Conservation (phyloP, 2,329 filamentous ascomycete genomes). For the Scytalidium sp. region DNA sequence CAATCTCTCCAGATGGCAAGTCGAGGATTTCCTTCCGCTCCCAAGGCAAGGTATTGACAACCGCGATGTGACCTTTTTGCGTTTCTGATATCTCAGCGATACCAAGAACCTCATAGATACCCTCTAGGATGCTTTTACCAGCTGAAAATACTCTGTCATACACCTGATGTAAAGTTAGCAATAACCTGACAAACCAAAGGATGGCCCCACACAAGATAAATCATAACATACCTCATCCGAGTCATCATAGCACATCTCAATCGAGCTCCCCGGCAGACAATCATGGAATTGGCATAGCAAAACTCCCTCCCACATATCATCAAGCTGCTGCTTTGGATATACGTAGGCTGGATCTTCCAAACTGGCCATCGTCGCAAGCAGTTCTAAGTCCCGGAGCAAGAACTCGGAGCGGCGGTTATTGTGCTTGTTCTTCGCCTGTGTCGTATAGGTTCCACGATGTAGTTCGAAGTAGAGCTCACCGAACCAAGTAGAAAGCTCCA, state of each 20-base stretch:
- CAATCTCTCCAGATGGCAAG: no score
- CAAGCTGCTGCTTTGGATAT: constrained; percentile 92
- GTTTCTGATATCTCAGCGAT: no score
- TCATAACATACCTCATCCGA: constrained; percentile 69
- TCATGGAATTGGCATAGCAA: constrained; percentile 97
- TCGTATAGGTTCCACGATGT: constrained; percentile 95
- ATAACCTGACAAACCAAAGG: no score
- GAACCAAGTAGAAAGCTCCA: constrained; percentile 90
- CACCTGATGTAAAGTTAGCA: no score
- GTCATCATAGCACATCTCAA: constrained; percentile 98
- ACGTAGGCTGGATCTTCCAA: constrained; percentile 68
- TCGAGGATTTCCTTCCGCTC: no score
- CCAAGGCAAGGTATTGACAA: no score
- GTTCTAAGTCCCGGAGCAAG: constrained; percentile 82
- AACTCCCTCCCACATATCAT: constrained; percentile 91
- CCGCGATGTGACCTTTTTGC: no score
- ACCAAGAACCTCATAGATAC: no score
- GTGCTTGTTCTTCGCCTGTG: constrained; percentile 94
- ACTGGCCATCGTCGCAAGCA: constrained; percentile 81
- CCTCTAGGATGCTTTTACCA: no score
- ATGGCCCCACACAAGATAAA: background rate
- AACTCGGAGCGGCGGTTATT: constrained; percentile 88
- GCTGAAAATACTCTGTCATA: no score
- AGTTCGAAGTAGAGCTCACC: constrained; percentile 98
- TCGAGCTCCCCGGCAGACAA: constrained; percentile 89